Evolutionary conservation across 2,329 filamentous ascomycete species (phyloP), one percentile per base, ranked within the genome.

Genomic region (Claviceps capensis): DNA sequence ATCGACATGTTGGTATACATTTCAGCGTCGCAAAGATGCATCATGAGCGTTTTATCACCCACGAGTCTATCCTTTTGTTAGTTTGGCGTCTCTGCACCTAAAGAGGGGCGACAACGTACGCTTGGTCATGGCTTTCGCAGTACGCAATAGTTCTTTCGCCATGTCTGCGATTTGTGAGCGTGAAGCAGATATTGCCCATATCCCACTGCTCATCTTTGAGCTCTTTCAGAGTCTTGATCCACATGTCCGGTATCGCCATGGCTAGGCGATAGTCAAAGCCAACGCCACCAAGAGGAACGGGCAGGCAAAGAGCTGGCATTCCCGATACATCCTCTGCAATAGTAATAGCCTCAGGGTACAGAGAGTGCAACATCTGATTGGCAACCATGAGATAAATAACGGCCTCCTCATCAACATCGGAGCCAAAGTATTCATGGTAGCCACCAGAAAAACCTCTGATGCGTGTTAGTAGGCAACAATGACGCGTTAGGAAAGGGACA

Each of bases 61-160:
- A 98, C 93, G 47, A 98, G 79, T 3, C 88, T 94, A 60, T 42
- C 5, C 19, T 43, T 42, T 16, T 66, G 55, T 58, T 42, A 53
- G 51, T 40, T 30, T n/a, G 3, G 4, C 17, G 4, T 23, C 4
- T 37, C 8, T 8, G 8, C 8, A 36, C 7, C 7, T 9, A 13
- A 16, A 37, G 19, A 22, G 44, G 22, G 9, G 19, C 14, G 6
- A 50, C 6, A 34, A 78, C 87, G 73, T 77, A 94, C 85, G 93
- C 90, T 79, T 98, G 93, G 62, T 98, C 93, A 65, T 98, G 93
- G 60, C 88, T 95, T 66, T 98, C 93, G 54, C 87, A 88, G 65
- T 98, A 98, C 3, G 93, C 93, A 62, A 98, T 97, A 0, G 91
- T 96, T 77, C 97, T 97, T 69, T 98, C 93, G 47, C 90, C 91